These are phyloP conservation scores for Golovinomyces cichoracearum DNA, from an alignment of 2,329 filamentous ascomycete genomes.

Conservation along the genomic window DNA sequence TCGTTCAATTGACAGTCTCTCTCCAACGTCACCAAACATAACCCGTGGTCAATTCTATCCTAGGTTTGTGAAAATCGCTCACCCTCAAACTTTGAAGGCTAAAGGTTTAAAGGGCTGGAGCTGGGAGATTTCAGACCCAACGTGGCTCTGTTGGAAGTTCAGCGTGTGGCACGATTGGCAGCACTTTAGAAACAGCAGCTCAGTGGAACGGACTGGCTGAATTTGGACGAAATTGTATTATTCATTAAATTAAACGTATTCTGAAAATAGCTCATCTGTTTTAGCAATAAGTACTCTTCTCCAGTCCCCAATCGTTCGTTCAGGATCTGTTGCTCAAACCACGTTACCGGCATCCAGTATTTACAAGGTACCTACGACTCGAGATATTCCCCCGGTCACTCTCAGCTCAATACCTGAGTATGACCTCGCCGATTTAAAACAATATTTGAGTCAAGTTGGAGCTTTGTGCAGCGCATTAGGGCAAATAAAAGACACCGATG, in stretches of 20 bases:
- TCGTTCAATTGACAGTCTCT: conserved; percentile 23
- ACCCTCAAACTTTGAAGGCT: conserved; percentile 12
- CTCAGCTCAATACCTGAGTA: conserved; percentile 69
- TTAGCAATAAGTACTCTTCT: conserved; percentile 79
- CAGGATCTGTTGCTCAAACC: conserved; percentile 58
- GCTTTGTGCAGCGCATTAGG: conserved; percentile 72
- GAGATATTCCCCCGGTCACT: conserved; percentile 80
- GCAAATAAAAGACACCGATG: conserved; percentile 52
- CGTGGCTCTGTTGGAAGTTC: conserved; percentile 72
- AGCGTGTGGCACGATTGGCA: conserved; percentile 45
- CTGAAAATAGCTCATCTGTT: conserved; percentile 3
- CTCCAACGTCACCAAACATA: conserved; percentile 17
- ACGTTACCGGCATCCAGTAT: conserved; percentile 30
- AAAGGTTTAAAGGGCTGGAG: conserved; percentile 10
- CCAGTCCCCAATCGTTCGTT: conserved; percentile 69
- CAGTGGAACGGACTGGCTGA: conserved; percentile 35
- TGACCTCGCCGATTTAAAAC: conserved; percentile 51
- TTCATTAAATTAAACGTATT: neutral
- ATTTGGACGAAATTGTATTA: conserved; percentile 55
- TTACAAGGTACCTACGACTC: conserved; percentile 58
- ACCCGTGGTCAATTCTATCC: conserved; percentile 25
- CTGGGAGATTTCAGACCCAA: conserved; percentile 24
- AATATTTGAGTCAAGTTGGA: conserved; percentile 67
- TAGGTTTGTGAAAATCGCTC: conserved; percentile 16
- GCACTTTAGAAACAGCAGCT: conserved; percentile 47